Evolutionary conservation across 1,284 basidiomycete genomes (phyloP), one percentile per base, ranked within the genome.

Genomic region (Pisolithus thermaeus): DNA sequence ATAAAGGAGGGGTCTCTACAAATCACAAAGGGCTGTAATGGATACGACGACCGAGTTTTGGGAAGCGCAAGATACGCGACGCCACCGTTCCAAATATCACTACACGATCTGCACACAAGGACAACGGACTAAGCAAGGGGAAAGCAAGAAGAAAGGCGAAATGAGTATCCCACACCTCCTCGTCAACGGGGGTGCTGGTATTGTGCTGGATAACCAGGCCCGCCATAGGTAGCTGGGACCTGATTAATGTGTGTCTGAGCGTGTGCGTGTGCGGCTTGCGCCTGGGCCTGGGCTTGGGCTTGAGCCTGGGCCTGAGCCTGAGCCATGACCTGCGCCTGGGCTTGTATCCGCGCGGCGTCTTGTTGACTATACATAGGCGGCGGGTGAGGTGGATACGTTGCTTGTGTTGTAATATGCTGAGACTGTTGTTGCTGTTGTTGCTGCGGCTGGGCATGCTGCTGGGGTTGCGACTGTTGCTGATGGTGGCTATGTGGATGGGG

Each of bases 401-500:
- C 57, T 41, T 63, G 69, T 32, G 62, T 68, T 25, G 58, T 58
- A 48, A 61, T 62, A 25, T 59, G 56, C 38, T 63, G 69, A 28
- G 60, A 64, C 51, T 66, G 74, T 53, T 65, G 73, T 54, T 63
- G 74, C 58, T 69, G 72, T 45, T 74, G 74, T 41, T 77, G 74
- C 50, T 78, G 76, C 37, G 71, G 71, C 46, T 72, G 76, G 8
- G n/a, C 37, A 7, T 38, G 37, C 38, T 39, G 38, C 22, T 18
- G 38, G 7, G n/a, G 38, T 39, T 18, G 38, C n/a, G 69, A 67
- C 52, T 70, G 74, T 43, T 73, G 68, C 35, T 69, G 71, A 52
- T 71, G 67, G 57, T 75, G 73, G 49, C 73, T 72, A 40, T 78
- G 76, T 6, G 72, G 65, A 57, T 81, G 81, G 3, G 82, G 81